Base-by-base conservation (phyloP, 176 grass and related monocot genomes). In the Alloteropsis semialata region DNA sequence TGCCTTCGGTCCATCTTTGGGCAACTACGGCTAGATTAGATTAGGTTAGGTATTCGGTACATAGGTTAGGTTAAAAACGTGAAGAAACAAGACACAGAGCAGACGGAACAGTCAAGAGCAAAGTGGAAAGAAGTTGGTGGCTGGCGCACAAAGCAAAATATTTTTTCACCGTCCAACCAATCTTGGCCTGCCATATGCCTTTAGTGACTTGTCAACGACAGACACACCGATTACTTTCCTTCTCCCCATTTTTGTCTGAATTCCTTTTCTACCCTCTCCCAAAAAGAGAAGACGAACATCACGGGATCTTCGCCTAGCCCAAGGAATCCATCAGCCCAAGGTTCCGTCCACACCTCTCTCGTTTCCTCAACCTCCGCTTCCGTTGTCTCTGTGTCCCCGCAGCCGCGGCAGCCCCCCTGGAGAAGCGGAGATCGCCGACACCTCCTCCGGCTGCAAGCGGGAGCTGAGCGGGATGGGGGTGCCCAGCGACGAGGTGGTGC, bases 401-500 rank as follows among this genome's bases (percentile, higher is more conserved):
- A 21, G 37, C 44, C 24, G 51, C 51, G 41, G 50, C 49, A 79
- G 29, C 76, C 19, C 8, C 38, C 61, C 5, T 25, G n/a, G n/a
- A n/a, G n/a, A n/a, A n/a, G n/a, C 57, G 24, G 30, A 13, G 12
- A 6, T 10, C 60, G 28, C 60, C 10, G 56, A 10, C 10, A 1
- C 24, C 50, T 19, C 50, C 18, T 49, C 46, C 16, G 46, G 1
- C 50, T 1, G 50, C 18, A 5, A 17, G 17, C 48, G 3, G 17
- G 5, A 19, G 46, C 46, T 18, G 49, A 21, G 22, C 54, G 10
- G 10, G 78, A 83, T 94, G 94, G 83, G 89, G 42, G 79, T 97
- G 56, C 82, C 88, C 19, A 97, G 65, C 76, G 94, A 97, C 76
- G 94, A 94, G 42, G 92, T 87, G 61, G 91, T 97, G 8, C 84